A percentile compares a stretch with the other conserved stretches of the same genome.
These are phyloP conservation scores for Russula sp. DNA, from an alignment of 768 basidiomycete genomes.

Conservation along the genomic window DNA sequence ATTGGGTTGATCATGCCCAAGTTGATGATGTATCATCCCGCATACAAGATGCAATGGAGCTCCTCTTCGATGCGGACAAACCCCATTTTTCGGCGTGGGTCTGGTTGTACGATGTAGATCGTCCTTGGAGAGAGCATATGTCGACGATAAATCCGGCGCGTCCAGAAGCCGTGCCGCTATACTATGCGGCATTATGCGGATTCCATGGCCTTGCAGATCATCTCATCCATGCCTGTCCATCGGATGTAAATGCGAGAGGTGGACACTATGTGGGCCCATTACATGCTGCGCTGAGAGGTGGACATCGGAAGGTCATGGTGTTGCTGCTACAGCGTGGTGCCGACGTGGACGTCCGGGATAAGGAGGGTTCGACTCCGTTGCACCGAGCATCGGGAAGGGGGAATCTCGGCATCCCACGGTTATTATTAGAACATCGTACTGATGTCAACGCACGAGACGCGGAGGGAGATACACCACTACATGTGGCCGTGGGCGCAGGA, in stretches of 20 bases:
- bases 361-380: neutral
- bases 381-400: neutral
- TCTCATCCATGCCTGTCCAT: too few relatives aligned
- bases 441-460: neutral
- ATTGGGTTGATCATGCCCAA: neutral
- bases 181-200: slow-evolving; percentile 6
- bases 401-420: neutral
- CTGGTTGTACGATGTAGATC: slow-evolving; percentile 3
- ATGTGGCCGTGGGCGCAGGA: neutral
- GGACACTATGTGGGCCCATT: neutral
- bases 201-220: neutral
- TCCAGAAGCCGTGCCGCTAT: neutral
- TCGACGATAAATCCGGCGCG: neutral
- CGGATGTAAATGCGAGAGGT: neutral
- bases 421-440: neutral
- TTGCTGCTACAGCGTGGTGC: neutral
- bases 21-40: too few relatives aligned
- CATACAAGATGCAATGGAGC: neutral
- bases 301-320: neutral
- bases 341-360: neutral
- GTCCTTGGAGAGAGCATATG: neutral
- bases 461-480: neutral
- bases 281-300: neutral
- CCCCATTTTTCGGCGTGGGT: neutral
- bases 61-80: neutral